Base-by-base conservation (phyloP, 495 filamentous ascomycete species). In the Aspergillus heteromorphus region DNA sequence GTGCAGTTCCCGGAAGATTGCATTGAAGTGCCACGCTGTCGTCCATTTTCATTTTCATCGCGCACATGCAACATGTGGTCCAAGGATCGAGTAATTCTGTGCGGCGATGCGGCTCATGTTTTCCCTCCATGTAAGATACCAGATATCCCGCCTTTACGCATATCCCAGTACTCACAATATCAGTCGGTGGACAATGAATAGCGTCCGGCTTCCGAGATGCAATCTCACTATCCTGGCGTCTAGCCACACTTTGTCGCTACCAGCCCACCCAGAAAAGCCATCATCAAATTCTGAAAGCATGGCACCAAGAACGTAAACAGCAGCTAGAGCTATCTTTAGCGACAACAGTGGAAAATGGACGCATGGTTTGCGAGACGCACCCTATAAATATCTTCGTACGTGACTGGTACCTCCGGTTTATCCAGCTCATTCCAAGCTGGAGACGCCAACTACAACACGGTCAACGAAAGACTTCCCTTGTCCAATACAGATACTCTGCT, bases 51-150 rank as follows among this genome's bases (percentile, higher is more conserved):
- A 0, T 81, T 78, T 30, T 72, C 73, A 0, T 68, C 73, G 10
- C 69, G 76, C 29, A 71, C 71, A 27, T 78, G 78, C 56, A 81
- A 81, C 45, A 69, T 65, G 40, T 83, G 79, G 79, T 71, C 71
- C n/a, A 59, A 66, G 23, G 65, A 62, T 16, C 65, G 75, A 3
- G 73, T 71, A 0, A 67, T 77, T 45, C 62, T 83, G 7, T 75
- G 74, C 40, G 79, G 79, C 10, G 79, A 83, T 57, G 70, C 79
- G 2, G 78, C 79, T 5, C 74, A 83, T 49, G 79, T 81, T 1
- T 83, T 83, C 49, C 79, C 79, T 23, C 77, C 79, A 7, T 82
- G 71, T 73, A 61, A 45, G 59, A 56, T 8, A 27, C 23, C 3
- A 23, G 17, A 3, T 13, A 6, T 18, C 18, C 10, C 19, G 0